Evolutionary conservation across 805 yeast genomes (phyloP).

Genomic region (Jamesozyma spencerorum): DNA sequence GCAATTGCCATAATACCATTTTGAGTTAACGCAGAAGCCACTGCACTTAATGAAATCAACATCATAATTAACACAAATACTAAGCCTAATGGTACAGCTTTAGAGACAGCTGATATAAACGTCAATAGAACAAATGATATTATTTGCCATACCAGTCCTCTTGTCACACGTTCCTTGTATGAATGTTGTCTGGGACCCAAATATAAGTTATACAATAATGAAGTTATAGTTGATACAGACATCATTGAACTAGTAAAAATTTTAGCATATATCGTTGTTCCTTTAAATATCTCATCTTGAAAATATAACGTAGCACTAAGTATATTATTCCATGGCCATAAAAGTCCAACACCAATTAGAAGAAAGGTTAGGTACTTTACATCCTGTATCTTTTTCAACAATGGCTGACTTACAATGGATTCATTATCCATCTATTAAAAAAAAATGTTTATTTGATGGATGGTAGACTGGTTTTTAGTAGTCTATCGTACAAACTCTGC

Average conservation of each 20-base stretch:
- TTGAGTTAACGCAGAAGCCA: conserved; percentile 77
- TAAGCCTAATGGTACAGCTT: conserved; percentile 13
- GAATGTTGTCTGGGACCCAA: conserved; percentile 59
- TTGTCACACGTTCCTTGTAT: conserved; percentile 43
- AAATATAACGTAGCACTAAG: conserved; percentile 80
- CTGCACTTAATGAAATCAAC: conserved; percentile 54
- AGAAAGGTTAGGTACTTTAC: conserved; percentile 48
- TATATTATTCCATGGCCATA: conserved; percentile 97
- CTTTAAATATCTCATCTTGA: conserved; percentile 43
- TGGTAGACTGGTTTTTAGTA: too few relatives aligned
- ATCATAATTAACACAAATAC: conserved; percentile 46
- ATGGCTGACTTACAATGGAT: conserved; percentile 3
- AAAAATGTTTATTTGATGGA: too few relatives aligned
- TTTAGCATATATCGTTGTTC: conserved; percentile 42
- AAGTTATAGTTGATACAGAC: conserved; percentile 69
- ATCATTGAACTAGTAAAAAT: conserved; percentile 77
- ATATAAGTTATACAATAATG: conserved; percentile 49
- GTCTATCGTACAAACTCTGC: too few relatives aligned
- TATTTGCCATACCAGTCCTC: conserved; percentile 54
- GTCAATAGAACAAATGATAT: conserved; percentile 49
- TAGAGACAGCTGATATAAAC: conserved; percentile 22
- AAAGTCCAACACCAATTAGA: conserved; percentile 62
- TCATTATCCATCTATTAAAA: conserved; percentile 1
- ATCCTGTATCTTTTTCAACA: conserved; percentile 15
- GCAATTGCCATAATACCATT: conserved; percentile 86